Base-by-base conservation (phyloP, 2,329 filamentous ascomycete genomes). In the Stylonectria norvegica region DNA sequence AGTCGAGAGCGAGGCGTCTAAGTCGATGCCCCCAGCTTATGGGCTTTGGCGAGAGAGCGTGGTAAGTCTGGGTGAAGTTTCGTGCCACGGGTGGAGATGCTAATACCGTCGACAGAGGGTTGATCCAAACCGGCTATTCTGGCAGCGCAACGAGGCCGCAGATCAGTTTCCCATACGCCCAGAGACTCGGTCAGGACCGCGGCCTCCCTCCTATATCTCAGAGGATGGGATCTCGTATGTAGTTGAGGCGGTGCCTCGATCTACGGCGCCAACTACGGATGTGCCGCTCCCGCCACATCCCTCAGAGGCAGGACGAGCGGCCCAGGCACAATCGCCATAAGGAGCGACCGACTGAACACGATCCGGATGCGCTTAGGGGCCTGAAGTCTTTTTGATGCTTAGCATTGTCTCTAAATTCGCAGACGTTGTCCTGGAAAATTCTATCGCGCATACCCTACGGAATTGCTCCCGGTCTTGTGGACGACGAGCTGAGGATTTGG, bases 1-100 rank as follows among this genome's bases (percentile, higher is more conserved):
- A 4, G 61, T 73, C 38, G 73, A 78, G 41, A 76, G 71, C 36
- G 75, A 79, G 43, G 67, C 75, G 0, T 66, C 68, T 29, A 81
- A 81, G 53, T 50, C 73, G 15, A 79, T 81, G 7, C 89, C 90
- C 4, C 89, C 90, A 0, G 88, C 88, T 2, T 95, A 95, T 59
- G 89, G 89, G 0, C 68, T 89, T 1, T 94, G 88, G 86, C 75
- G 88, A 37, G 82, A 83, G 62, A 91, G 85, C 56, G 86, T 93
- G 64, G 83, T 87, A 75, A 63, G 83, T 80, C 34, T n/a, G n/a
- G n/a, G n/a, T n/a, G n/a, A n/a, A n/a, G 20, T 7, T 1, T 17
- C 10, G 33, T 19, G 18, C n/a, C 11, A 7, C 5, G 15, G 18
- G 14, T 14, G 27, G 12, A 20, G n/a, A 22, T 42, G 29, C 48